A percentile compares a stretch with the other conserved stretches of the same genome.
Conservation (phyloP, 768 basidiomycete species). For the Suillus paluster region DNA sequence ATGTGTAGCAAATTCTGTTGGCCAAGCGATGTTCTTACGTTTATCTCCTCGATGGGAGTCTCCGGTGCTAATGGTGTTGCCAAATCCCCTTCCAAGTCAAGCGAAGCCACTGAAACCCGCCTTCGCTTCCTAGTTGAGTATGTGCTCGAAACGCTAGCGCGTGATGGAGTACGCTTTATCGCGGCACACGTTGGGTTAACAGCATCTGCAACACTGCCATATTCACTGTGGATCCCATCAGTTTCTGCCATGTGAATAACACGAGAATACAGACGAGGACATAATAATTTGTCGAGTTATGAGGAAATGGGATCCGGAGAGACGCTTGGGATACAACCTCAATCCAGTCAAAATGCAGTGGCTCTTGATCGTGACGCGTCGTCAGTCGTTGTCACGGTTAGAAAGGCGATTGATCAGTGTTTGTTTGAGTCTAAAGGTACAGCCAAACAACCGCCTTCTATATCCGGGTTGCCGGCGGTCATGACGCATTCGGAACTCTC, state of each 20-base stretch:
- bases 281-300: constrained; percentile 11
- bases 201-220: constrained; percentile 28
- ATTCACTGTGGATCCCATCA: constrained; percentile 3
- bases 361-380: not conserved
- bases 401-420: not conserved
- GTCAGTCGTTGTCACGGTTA: not conserved
- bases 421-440: constrained; percentile 31
- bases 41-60: constrained; percentile 28
- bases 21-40: constrained; percentile 26
- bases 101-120: constrained; percentile 44
- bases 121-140: constrained; percentile 47
- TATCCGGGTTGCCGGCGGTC: constrained; percentile 8
- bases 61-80: constrained; percentile 21
- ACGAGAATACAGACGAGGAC: constrained; percentile 34
- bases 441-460: constrained; percentile 30
- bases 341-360: not conserved
- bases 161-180: constrained; percentile 44
- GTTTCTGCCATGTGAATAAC: not conserved
- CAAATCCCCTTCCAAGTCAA: constrained; percentile 42
- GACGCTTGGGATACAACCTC: not conserved
- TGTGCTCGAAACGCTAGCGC: constrained; percentile 42
- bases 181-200: constrained; percentile 28
- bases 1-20: constrained; percentile 5
- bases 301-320: no score
- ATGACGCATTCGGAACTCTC: not conserved